Conservation (phyloP, 768 basidiomycete species). For the Saitozyma podzolica region DNA sequence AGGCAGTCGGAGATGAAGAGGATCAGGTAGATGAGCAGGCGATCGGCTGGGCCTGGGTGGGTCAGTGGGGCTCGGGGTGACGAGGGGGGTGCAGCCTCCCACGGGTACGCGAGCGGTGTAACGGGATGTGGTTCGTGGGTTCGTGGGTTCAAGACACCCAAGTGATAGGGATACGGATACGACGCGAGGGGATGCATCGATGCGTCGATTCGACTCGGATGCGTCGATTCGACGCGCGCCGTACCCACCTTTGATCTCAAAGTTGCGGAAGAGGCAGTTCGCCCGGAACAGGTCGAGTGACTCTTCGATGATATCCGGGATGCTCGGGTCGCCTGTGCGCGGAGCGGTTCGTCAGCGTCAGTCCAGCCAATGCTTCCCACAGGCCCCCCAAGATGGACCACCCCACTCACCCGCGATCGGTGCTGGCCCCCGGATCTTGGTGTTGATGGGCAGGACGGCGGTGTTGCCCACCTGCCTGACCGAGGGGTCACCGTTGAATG, state of each 20-base stretch:
- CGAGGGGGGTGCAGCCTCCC: background rate
- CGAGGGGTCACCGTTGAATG: slow-evolving; percentile 75
- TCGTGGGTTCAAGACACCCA: too few species aligned
- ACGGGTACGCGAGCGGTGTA: background rate
- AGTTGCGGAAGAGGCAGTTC: slow-evolving; percentile 98
- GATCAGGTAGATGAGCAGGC: slow-evolving; percentile 93
- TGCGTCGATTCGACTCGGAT: background rate
- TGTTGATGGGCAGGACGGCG: slow-evolving; percentile 83
- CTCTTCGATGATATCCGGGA: slow-evolving; percentile 91
- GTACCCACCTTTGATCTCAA: slow-evolving; percentile 81
- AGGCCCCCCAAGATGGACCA: background rate
- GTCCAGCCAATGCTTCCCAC: slow-evolving; percentile 3
- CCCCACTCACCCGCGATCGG: slow-evolving; percentile 59
- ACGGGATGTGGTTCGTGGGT: too few species aligned
- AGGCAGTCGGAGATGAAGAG: slow-evolving; percentile 98
- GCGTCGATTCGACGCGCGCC: background rate
- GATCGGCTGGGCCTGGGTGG: slow-evolving; percentile 73
- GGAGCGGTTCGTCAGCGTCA: slow-evolving; percentile 1
- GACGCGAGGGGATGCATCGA: too few species aligned
- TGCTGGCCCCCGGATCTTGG: slow-evolving; percentile 88
- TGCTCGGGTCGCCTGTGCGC: slow-evolving; percentile 69
- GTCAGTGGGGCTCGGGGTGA: slow-evolving; percentile 4
- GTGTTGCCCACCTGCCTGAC: slow-evolving; percentile 84
- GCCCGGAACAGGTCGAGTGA: slow-evolving; percentile 95
- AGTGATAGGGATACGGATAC: too few species aligned